Percentiles rank a stretch among this genome's conserved stretches.
Conservation (phyloP, 2,329 filamentous ascomycete genomes). For the Talaromyces sp. region DNA sequence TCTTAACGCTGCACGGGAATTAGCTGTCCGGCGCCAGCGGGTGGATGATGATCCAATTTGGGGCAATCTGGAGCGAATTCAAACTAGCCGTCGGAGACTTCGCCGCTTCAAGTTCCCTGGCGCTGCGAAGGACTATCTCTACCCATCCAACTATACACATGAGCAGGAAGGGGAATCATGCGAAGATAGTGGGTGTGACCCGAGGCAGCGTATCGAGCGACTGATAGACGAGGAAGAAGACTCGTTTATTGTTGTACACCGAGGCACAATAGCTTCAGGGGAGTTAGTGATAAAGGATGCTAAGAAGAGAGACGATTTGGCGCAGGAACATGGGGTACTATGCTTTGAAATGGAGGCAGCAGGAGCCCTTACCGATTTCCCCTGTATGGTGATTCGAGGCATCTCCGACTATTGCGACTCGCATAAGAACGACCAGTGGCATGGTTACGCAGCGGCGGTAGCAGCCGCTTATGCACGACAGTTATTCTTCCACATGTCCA, state of each 20-base stretch:
- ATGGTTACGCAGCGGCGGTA: slow-evolving; percentile 22
- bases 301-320: slow-evolving; percentile 12
- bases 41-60: background rate
- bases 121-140: background rate
- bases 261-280: slow-evolving; percentile 24
- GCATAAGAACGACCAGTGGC: slow-evolving; percentile 27
- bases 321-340: slow-evolving; percentile 6
- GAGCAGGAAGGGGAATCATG: background rate
- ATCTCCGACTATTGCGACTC: slow-evolving; percentile 28
- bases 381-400: slow-evolving; percentile 20
- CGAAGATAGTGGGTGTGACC: background rate
- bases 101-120: background rate
- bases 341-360: slow-evolving; percentile 6
- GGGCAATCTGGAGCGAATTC: background rate
- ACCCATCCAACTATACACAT: background rate
- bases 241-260: slow-evolving; percentile 1
- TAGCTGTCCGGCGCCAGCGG: background rate
- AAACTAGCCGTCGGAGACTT: background rate
- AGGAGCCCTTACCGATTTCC: background rate
- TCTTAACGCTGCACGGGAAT: background rate
- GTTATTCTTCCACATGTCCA: slow-evolving; percentile 4
- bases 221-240: background rate
- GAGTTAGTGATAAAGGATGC: slow-evolving; percentile 22
- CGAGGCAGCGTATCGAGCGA: background rate
- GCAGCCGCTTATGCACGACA: slow-evolving; percentile 21